Conservation (phyloP, 2,329 filamentous ascomycete genomes). For the Pezicula neosporulosa region DNA sequence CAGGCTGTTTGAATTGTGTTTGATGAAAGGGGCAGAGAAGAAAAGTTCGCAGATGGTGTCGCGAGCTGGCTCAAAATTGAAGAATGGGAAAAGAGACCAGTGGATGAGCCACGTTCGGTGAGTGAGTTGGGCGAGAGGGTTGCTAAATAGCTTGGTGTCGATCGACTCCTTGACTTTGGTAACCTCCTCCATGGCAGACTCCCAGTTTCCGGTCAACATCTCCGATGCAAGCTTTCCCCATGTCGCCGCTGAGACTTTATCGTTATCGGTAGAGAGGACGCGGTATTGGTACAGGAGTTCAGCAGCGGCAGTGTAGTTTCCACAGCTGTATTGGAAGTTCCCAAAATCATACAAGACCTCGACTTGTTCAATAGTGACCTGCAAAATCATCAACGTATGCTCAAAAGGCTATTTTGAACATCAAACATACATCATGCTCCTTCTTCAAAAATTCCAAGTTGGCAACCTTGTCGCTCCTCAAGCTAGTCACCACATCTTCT, state of each 20-base stretch:
- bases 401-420: not conserved
- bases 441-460: constrained; percentile 99
- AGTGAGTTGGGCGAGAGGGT: constrained; percentile 90
- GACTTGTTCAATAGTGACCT: constrained; percentile 92
- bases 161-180: constrained; percentile 89
- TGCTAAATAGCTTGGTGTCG: constrained; percentile 93
- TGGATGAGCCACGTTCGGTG: constrained; percentile 97
- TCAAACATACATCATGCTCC: constrained; percentile 72
- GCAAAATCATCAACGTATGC: constrained; percentile 12
- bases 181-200: constrained; percentile 85
- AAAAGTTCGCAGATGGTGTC: constrained; percentile 92
- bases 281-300: constrained; percentile 97
- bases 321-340: constrained; percentile 96
- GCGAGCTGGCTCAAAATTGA: constrained; percentile 91
- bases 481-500: constrained; percentile 84
- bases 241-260: constrained; percentile 91
- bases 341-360: constrained; percentile 94
- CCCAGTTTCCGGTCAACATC: constrained; percentile 94
- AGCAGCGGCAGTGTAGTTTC: constrained; percentile 84
- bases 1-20: constrained; percentile 98
- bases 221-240: constrained; percentile 98
- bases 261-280: constrained; percentile 95
- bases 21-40: constrained; percentile 97
- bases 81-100: constrained; percentile 98
- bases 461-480: constrained; percentile 95